A percentile compares a stretch with the other conserved stretches of the same genome.
phyloP scores from a whole-genome alignment of 2,329 filamentous ascomycete genomes.

The Xylaria sp. region DNA sequence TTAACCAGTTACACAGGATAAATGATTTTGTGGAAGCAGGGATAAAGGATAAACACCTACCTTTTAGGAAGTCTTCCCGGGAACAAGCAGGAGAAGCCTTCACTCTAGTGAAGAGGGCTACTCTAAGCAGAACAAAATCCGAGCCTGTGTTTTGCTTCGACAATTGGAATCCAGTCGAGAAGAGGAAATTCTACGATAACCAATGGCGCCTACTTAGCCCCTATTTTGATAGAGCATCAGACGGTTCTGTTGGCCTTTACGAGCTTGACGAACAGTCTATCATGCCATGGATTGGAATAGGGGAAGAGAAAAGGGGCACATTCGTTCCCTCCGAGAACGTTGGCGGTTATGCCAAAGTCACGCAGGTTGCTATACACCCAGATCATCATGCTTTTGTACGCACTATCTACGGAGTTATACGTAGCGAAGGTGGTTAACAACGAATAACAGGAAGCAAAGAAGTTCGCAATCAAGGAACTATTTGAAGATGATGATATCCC shows the following conservation, averaged over 20 bases:
- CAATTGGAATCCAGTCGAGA: conserved; percentile 13
- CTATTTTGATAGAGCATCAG: conserved; percentile 23
- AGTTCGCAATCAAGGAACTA: conserved; percentile 30
- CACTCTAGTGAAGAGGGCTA: conserved; percentile 17
- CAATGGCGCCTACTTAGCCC: conserved; percentile 31
- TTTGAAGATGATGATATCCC: conserved; percentile 12
- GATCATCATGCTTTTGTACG: conserved; percentile 33
- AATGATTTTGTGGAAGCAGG: conserved; percentile 14
- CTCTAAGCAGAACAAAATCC: neutral
- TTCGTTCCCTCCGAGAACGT: neutral
- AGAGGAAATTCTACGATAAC: conserved; percentile 19
- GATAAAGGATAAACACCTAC: conserved; percentile 29
- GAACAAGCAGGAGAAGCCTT: neutral
- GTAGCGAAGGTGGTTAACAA: neutral
- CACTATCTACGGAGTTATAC: neutral
- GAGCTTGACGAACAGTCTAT: conserved; percentile 30
- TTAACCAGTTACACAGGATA: conserved; percentile 6
- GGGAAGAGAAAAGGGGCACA: conserved; percentile 5
- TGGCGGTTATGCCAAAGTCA: conserved; percentile 24
- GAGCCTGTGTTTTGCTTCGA: conserved; percentile 24
- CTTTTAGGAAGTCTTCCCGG: conserved; percentile 14
- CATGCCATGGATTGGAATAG: conserved; percentile 26
- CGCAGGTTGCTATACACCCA: conserved; percentile 21
- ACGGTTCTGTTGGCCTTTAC: conserved; percentile 25
- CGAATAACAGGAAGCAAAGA: conserved; percentile 9